These are phyloP conservation scores for Hydrangea macrophylla DNA, from an alignment of 148 eudicot species.

Conservation along the genomic window DNA sequence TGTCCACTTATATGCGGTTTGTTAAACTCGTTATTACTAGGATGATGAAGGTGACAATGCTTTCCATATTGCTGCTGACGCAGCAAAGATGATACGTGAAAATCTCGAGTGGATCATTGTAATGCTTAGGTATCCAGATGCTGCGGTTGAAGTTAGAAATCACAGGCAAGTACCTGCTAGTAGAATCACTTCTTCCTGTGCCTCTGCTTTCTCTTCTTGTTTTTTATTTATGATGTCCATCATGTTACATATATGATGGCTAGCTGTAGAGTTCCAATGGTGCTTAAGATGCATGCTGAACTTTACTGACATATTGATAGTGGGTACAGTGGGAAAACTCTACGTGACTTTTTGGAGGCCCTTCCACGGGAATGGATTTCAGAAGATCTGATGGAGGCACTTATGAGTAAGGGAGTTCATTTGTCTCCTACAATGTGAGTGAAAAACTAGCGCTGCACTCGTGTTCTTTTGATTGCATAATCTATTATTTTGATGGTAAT, in stretches of 20 bases:
- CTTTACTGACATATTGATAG: slow-evolving; percentile 14
- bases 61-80: slow-evolving; percentile 97
- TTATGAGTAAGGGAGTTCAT: slow-evolving; percentile 69
- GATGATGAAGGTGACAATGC: slow-evolving; percentile 99
- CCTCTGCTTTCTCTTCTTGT: slow-evolving; percentile 2
- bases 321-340: slow-evolving; percentile 78
- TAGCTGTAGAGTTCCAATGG: background rate
- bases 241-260: background rate
- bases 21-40: slow-evolving; percentile 34
- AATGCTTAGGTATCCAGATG: slow-evolving; percentile 85
- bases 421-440: slow-evolving; percentile 92
- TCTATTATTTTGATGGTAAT: no score
- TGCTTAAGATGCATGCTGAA: background rate
- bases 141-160: slow-evolving; percentile 81
- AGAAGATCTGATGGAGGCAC: slow-evolving; percentile 94
- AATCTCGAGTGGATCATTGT: slow-evolving; percentile 85
- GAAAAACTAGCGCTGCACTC: slow-evolving; percentile 10
- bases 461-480: background rate
- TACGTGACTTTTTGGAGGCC: slow-evolving; percentile 87
- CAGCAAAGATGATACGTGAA: slow-evolving; percentile 97
- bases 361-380: slow-evolving; percentile 99
- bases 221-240: background rate
- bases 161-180: slow-evolving; percentile 62
- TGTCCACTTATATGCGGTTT: background rate
- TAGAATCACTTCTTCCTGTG: slow-evolving; percentile 5